Percentiles rank a stretch among this genome's conserved stretches.
phyloP scores from a whole-genome alignment of 2,329 filamentous ascomycete species.

The Tolypocladium album region DNA sequence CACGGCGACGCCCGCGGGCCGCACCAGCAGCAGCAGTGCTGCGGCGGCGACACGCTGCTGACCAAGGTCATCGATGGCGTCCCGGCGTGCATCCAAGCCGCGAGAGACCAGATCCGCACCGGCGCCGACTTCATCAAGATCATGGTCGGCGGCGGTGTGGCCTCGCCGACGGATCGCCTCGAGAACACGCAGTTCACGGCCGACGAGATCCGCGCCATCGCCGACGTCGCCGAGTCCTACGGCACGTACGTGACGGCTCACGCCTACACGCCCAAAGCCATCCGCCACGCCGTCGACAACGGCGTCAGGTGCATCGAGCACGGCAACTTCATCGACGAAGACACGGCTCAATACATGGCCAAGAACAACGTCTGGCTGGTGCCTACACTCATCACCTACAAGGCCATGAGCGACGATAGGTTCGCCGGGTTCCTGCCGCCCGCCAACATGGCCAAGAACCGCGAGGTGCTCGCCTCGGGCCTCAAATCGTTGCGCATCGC shows the following conservation, averaged over 20 bases:
- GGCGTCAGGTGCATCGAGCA: slow-evolving; percentile 43
- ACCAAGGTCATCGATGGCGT: slow-evolving; percentile 32
- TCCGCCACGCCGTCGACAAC: slow-evolving; percentile 42
- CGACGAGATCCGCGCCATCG: slow-evolving; percentile 44
- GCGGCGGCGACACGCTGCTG: slow-evolving; percentile 2
- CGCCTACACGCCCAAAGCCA: slow-evolving; percentile 43
- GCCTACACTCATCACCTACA: slow-evolving; percentile 42
- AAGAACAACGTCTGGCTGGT: slow-evolving; percentile 37
- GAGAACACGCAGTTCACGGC: slow-evolving; percentile 44
- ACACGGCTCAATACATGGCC: slow-evolving; percentile 38
- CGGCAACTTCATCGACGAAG: slow-evolving; percentile 29
- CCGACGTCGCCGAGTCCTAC: slow-evolving; percentile 33
- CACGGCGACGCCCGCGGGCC: slow-evolving; percentile 39
- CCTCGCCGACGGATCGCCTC: slow-evolving; percentile 42
- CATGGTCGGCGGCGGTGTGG: slow-evolving; percentile 47
- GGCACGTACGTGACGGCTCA: slow-evolving; percentile 47
- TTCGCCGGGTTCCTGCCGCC: slow-evolving; percentile 32
- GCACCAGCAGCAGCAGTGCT: slow-evolving; percentile 20
- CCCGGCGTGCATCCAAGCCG: slow-evolving; percentile 38
- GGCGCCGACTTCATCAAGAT: slow-evolving; percentile 54
- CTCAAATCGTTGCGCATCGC: slow-evolving; percentile 36
- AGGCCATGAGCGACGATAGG: slow-evolving; percentile 32
- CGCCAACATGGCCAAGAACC: slow-evolving; percentile 36
- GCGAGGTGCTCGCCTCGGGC: slow-evolving; percentile 34
- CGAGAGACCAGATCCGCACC: slow-evolving; percentile 41